phyloP scores from a whole-genome alignment of 176 grass and related monocot species.

The Phoenix roebelenii region DNA sequence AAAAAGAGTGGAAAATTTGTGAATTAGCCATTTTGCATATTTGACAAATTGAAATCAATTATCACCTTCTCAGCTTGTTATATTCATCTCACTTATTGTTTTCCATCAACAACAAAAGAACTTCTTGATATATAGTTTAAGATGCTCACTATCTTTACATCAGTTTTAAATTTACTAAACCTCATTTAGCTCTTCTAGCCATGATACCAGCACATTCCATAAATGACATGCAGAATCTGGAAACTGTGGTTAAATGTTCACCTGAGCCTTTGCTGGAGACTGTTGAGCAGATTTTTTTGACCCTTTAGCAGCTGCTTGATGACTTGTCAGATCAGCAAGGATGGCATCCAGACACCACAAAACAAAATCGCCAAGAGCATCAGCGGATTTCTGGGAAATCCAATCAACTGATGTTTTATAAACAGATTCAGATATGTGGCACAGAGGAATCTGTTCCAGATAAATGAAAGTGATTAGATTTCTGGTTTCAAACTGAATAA shows the following conservation, averaged over 20 bases:
- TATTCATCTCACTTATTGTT: no score
- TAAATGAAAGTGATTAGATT: constrained; percentile 14
- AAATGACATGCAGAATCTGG: no score
- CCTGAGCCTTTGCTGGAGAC: constrained; percentile 73
- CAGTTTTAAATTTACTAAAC: no score
- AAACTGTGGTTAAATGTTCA: constrained; percentile 14
- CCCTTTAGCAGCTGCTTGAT: constrained; percentile 44
- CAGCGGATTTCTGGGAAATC: constrained; percentile 59
- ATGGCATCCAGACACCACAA: constrained; percentile 89
- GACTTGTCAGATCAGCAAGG: constrained; percentile 62
- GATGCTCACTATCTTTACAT: no score
- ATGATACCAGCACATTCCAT: no score
- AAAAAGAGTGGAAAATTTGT: no score
- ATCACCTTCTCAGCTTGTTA: no score
- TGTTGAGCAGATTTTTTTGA: constrained; percentile 64
- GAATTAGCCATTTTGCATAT: no score
- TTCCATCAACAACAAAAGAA: no score
- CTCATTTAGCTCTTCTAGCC: no score
- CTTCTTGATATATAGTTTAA: no score
- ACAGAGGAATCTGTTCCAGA: constrained; percentile 52
- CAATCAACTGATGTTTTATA: constrained; percentile 67
- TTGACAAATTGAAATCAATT: no score
- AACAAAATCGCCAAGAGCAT: constrained; percentile 68
- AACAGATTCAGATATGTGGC: constrained; percentile 69
- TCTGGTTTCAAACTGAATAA: neutral